A percentile compares a stretch with the other conserved stretches of the same genome.
These are phyloP conservation scores for Hyaloperonospora brassicae DNA, from an alignment of 352 stramenopile species.

Conservation along the genomic window DNA sequence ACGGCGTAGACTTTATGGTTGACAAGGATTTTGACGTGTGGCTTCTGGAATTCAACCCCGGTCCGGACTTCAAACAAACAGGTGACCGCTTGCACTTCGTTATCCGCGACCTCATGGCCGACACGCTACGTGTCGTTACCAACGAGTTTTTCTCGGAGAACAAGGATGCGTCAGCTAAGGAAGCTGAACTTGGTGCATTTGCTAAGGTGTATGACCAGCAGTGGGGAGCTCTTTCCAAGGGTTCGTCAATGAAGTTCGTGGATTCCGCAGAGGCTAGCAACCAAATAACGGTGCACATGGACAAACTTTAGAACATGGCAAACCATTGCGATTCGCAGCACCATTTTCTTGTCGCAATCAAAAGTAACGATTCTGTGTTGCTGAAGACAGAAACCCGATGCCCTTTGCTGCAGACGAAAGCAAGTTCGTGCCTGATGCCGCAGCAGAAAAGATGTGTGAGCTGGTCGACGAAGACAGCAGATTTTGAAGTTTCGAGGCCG, in stretches of 20 bases:
- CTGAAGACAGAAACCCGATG: slow-evolving; percentile 76
- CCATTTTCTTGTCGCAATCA: slow-evolving; percentile 23
- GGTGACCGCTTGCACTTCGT: slow-evolving; percentile 47
- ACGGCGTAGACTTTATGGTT: slow-evolving; percentile 69
- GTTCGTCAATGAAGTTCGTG: slow-evolving; percentile 47
- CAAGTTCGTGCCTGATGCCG: slow-evolving; percentile 50
- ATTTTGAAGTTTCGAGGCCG: slow-evolving; percentile 51
- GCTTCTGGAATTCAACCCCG: slow-evolving; percentile 69
- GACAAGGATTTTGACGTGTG: slow-evolving; percentile 61
- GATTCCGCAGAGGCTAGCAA: slow-evolving; percentile 16
- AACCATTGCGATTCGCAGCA: slow-evolving; percentile 5
- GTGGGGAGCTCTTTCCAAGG: slow-evolving; percentile 42
- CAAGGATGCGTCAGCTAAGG: slow-evolving; percentile 6
- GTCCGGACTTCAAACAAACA: slow-evolving; percentile 73
- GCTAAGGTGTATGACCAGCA: slow-evolving; percentile 51
- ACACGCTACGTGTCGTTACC: slow-evolving; percentile 49
- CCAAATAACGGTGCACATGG: slow-evolving; percentile 5
- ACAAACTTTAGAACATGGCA: slow-evolving; percentile 19
- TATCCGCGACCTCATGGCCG: slow-evolving; percentile 53
- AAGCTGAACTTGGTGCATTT: slow-evolving; percentile 30
- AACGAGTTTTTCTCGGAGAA: slow-evolving; percentile 41
- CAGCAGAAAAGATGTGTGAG: slow-evolving; percentile 59
- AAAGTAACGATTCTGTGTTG: slow-evolving; percentile 61
- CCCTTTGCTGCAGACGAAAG: slow-evolving; percentile 69
- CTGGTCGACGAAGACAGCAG: slow-evolving; percentile 55